Conservation (phyloP, 2,329 filamentous ascomycete genomes). For the Aspergillus ibericus region DNA sequence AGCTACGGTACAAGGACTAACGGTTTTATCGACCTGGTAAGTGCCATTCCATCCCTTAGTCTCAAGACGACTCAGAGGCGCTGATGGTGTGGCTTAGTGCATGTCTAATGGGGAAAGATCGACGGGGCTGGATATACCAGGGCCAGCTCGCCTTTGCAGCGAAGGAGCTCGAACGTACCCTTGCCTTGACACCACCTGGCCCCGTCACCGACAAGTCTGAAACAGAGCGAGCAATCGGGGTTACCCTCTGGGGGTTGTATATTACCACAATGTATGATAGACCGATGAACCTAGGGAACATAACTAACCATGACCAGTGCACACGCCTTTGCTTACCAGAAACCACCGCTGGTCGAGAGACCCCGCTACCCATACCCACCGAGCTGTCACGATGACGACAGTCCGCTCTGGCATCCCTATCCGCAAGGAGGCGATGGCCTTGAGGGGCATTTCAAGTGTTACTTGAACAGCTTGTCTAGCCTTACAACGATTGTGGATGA, state of each 20-base stretch:
- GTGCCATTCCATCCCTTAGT: not conserved
- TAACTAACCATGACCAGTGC: not conserved
- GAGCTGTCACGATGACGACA: not conserved
- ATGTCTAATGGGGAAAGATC: not conserved
- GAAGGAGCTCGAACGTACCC: not conserved
- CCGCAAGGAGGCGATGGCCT: constrained; percentile 3
- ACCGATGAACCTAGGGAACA: not conserved
- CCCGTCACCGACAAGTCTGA: not conserved
- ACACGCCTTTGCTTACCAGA: constrained; percentile 7
- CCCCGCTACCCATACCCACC: not conserved
- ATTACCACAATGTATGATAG: constrained; percentile 9
- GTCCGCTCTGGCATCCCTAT: constrained; percentile 13
- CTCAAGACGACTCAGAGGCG: not conserved
- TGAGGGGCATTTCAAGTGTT: constrained; percentile 9
- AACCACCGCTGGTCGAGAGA: constrained; percentile 6
- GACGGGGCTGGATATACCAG: not conserved
- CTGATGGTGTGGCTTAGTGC: not conserved
- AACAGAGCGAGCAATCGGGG: constrained; percentile 4
- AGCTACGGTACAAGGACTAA: constrained; percentile 25
- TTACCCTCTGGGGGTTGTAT: constrained; percentile 13
- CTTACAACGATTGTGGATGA: constrained; percentile 3
- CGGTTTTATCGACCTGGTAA: constrained; percentile 24
- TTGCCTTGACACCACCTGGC: not conserved
- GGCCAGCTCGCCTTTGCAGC: not conserved
- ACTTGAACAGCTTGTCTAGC: constrained; percentile 5